Conservation (phyloP, 139 green algal species). For the Chlorella sorokiniana region DNA sequence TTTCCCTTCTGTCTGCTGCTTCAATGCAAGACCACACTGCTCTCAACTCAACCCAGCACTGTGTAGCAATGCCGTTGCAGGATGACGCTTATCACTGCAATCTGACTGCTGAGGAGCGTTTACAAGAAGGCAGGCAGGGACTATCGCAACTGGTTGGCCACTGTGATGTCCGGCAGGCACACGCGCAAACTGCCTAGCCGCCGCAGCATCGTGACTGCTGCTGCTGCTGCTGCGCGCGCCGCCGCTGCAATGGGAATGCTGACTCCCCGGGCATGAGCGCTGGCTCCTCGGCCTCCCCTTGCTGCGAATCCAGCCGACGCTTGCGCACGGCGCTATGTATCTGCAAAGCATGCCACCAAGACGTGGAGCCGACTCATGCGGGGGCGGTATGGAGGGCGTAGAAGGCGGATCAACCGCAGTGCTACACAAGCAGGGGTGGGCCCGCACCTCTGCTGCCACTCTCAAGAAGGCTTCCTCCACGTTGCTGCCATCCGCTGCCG, state of each 20-base stretch:
- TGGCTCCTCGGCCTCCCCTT: background rate
- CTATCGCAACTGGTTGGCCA: background rate
- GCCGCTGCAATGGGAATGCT: slow-evolving; percentile 8
- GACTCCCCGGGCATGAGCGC: slow-evolving; percentile 9
- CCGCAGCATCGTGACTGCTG: slow-evolving; percentile 11
- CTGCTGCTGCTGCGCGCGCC: background rate
- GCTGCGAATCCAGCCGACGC: slow-evolving; percentile 13
- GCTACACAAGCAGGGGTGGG: background rate
- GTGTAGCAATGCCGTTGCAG: too few relatives aligned
- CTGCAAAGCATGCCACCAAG: background rate
- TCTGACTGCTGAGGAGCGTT: too few relatives aligned
- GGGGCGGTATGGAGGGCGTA: background rate
- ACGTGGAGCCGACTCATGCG: background rate
- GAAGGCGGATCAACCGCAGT: too few relatives aligned
- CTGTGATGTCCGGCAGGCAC: too few relatives aligned
- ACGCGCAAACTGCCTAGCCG: too few relatives aligned
- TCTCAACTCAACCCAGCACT: too few relatives aligned
- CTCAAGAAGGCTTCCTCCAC: slow-evolving; percentile 65
- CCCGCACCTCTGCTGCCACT: slow-evolving; percentile 8
- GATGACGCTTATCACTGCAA: too few relatives aligned
- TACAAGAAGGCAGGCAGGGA: background rate
- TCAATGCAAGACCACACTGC: background rate
- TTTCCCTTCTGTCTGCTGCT: background rate
- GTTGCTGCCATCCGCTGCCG: slow-evolving; percentile 42
- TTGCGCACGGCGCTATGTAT: slow-evolving; percentile 23